Percentiles rank a stretch among this genome's conserved stretches.
Conservation (phyloP, 202 grass and related monocot species). For the Schoenoplectus triqueter region DNA sequence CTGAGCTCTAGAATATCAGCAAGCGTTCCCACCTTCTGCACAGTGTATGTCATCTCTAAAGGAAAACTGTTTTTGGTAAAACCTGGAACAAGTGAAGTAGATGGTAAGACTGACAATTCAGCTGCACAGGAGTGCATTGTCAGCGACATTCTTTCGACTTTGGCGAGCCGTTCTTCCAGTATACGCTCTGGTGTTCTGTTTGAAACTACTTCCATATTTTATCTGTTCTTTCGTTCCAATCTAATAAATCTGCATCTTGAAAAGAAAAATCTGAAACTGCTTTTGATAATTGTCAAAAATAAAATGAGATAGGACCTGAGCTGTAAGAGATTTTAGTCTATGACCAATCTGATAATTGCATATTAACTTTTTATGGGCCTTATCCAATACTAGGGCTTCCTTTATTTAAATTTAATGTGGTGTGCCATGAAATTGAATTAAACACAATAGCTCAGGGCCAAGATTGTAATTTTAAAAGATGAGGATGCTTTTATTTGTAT, state of each 20-base stretch:
- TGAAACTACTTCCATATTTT: conserved; percentile 6
- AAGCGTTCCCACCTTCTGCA: conserved; percentile 83
- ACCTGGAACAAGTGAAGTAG: conserved; percentile 48
- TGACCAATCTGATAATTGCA: background rate
- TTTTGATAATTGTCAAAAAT: conserved; percentile 17
- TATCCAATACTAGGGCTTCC: background rate
- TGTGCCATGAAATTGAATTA: too few species aligned
- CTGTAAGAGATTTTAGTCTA: background rate
- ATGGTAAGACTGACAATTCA: conserved; percentile 35
- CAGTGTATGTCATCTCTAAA: conserved; percentile 72
- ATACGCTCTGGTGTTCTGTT: conserved; percentile 59
- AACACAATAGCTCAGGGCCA: too few species aligned
- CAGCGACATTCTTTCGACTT: conserved; percentile 54
- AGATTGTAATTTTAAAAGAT: background rate
- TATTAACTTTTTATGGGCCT: background rate
- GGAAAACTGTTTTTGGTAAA: conserved; percentile 83
- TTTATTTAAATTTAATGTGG: conserved; percentile 12
- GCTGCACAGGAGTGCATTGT: conserved; percentile 45
- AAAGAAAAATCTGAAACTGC: background rate
- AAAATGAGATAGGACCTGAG: background rate
- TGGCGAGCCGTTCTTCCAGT: conserved; percentile 54
- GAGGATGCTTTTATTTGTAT: conserved; percentile 1
- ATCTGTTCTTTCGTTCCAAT: conserved; percentile 24
- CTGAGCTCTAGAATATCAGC: conserved; percentile 72
- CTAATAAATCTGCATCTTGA: background rate